Conservation (phyloP, 768 basidiomycete genomes). For the Favolaschia claudopus region DNA sequence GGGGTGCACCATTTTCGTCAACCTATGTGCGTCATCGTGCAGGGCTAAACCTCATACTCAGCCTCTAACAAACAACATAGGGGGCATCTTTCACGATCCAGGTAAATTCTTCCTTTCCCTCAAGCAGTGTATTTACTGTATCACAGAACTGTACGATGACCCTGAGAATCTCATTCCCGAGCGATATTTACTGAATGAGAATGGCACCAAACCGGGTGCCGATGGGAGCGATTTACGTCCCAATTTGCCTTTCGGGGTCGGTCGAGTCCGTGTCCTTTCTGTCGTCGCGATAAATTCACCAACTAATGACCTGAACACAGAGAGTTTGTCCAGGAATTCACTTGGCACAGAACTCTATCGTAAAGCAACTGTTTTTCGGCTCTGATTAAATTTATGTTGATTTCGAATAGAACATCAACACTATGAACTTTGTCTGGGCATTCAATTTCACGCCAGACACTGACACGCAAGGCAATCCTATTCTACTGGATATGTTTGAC, state of each 20-base stretch:
- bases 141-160: background rate
- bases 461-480: constrained; percentile 5
- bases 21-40: background rate
- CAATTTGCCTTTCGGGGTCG: background rate
- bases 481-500: constrained; percentile 19
- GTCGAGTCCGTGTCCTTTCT: background rate
- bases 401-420: constrained; percentile 32
- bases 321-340: background rate
- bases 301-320: no score
- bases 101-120: background rate
- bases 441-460: constrained; percentile 32
- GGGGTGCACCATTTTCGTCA: background rate
- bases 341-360: background rate
- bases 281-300: background rate
- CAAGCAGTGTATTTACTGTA: background rate
- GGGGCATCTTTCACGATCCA: background rate
- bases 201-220: background rate
- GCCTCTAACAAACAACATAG: background rate
- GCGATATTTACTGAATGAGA: background rate
- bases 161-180: background rate
- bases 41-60: background rate
- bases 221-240: background rate
- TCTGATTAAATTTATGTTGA: no score
- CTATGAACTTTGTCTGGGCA: constrained; percentile 39
- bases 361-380: background rate